A percentile compares a stretch with the other conserved stretches of the same genome.
Conservation (phyloP, 2,329 filamentous ascomycete species). For the Colletotrichum zoysiae region DNA sequence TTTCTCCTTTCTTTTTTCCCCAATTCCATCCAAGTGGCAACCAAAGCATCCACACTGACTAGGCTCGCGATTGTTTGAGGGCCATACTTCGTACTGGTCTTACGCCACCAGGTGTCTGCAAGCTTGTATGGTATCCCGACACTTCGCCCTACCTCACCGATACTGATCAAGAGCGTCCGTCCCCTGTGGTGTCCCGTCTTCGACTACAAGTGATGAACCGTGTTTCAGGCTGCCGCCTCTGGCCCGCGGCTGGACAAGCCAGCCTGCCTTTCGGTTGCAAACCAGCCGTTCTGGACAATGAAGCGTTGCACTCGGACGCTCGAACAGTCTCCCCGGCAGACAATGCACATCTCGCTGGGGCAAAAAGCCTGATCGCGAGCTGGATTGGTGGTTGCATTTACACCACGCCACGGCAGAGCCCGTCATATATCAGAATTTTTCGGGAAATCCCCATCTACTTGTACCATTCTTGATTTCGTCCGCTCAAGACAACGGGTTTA, state of each 20-base stretch:
- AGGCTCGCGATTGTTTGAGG: slow-evolving; percentile 12
- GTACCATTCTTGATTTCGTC: neutral
- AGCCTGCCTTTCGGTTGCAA: neutral
- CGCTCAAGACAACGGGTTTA: neutral
- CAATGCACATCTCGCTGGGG: neutral
- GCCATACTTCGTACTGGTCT: neutral
- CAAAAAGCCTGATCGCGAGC: neutral
- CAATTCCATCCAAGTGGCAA: neutral
- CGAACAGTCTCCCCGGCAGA: neutral
- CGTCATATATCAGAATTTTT: slow-evolving; percentile 7
- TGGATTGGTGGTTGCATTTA: neutral
- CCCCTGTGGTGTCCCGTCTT: neutral
- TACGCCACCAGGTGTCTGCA: slow-evolving; percentile 15
- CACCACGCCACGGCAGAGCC: neutral
- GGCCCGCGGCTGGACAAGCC: neutral
- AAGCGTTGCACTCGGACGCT: too few species aligned
- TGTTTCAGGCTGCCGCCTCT: neutral
- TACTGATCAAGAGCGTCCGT: neutral
- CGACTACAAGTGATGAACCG: neutral
- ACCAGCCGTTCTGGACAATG: neutral
- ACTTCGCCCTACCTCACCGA: slow-evolving; percentile 3
- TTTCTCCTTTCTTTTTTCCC: slow-evolving; percentile 27
- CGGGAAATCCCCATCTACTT: neutral
- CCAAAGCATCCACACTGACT: slow-evolving; percentile 18
- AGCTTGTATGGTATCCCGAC: neutral